Evolutionary conservation across 1,284 basidiomycete genomes (phyloP).

Genomic region (Schizopora paradoxa): DNA sequence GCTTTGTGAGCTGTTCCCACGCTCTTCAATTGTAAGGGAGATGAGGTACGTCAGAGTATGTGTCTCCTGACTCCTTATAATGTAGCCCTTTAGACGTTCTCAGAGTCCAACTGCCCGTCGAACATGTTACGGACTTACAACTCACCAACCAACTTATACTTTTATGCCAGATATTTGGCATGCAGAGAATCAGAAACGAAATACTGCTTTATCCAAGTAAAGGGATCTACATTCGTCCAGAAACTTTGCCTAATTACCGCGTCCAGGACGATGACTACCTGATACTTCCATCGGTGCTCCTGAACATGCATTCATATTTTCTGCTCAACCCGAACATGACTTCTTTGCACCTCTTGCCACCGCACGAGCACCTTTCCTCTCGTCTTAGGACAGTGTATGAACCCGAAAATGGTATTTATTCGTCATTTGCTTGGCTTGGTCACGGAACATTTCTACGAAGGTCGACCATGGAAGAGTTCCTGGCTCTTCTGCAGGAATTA

Average conservation of each 20-base stretch:
- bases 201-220: slow-evolving; percentile 61
- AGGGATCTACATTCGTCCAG: slow-evolving; percentile 12
- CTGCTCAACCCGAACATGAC: slow-evolving; percentile 20
- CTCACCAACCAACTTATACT: slow-evolving; percentile 53
- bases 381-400: slow-evolving; percentile 34
- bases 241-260: slow-evolving; percentile 8
- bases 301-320: slow-evolving; percentile 40
- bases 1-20: too few species aligned
- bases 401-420: slow-evolving; percentile 36
- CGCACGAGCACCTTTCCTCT: slow-evolving; percentile 55
- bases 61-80: not conserved
- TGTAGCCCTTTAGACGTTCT: slow-evolving; percentile 33
- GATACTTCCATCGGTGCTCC: slow-evolving; percentile 50
- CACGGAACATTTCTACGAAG: slow-evolving; percentile 52
- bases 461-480: slow-evolving; percentile 40
- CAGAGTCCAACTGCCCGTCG: slow-evolving; percentile 36
- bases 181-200: slow-evolving; percentile 47
- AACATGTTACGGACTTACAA: slow-evolving; percentile 49
- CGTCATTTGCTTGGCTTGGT: slow-evolving; percentile 63
- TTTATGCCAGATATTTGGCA: slow-evolving; percentile 60
- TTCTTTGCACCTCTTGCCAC: slow-evolving; percentile 50
- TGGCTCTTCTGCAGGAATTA: slow-evolving; percentile 41
- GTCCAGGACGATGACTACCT: slow-evolving; percentile 65
- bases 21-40: slow-evolving; percentile 1
- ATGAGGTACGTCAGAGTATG: slow-evolving; percentile 1